These are phyloP conservation scores for Phytophthora constricta DNA, from an alignment of 352 stramenopile genomes.

Conservation along the genomic window DNA sequence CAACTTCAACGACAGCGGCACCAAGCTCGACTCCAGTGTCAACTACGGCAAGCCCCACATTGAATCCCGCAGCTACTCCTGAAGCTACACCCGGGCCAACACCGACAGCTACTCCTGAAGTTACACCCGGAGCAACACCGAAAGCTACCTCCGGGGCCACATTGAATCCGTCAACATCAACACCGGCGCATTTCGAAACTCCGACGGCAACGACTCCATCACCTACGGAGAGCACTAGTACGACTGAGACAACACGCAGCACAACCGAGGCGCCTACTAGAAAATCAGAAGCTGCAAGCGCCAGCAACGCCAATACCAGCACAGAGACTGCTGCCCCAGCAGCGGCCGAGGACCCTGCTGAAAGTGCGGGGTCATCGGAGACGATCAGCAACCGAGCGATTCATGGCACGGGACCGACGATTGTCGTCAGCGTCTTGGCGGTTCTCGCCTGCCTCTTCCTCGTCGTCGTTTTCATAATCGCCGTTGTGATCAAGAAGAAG, in stretches of 20 bases:
- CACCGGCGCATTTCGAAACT: neutral
- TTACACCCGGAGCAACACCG: neutral
- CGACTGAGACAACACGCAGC: neutral
- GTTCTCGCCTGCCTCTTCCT: constrained; percentile 26
- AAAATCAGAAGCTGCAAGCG: neutral
- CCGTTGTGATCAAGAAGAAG: constrained; percentile 32
- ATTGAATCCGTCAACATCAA: too few relatives aligned
- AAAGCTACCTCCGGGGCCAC: too few relatives aligned
- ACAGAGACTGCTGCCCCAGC: neutral
- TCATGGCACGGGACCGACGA: neutral
- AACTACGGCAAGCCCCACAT: neutral
- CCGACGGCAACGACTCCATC: neutral
- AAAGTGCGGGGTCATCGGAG: constrained; percentile 4
- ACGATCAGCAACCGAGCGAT: neutral
- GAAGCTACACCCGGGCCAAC: neutral
- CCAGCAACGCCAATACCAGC: neutral
- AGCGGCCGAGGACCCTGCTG: neutral
- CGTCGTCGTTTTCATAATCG: constrained; percentile 13
- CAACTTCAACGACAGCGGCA: neutral
- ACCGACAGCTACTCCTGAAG: neutral
- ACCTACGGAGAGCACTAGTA: neutral
- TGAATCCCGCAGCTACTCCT: neutral
- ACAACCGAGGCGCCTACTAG: neutral
- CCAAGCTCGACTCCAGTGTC: neutral
- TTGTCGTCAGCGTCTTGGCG: constrained; percentile 25